Evolutionary conservation across 23 red algal species (phyloP).

Genomic region (Gracilariopsis chorda): DNA sequence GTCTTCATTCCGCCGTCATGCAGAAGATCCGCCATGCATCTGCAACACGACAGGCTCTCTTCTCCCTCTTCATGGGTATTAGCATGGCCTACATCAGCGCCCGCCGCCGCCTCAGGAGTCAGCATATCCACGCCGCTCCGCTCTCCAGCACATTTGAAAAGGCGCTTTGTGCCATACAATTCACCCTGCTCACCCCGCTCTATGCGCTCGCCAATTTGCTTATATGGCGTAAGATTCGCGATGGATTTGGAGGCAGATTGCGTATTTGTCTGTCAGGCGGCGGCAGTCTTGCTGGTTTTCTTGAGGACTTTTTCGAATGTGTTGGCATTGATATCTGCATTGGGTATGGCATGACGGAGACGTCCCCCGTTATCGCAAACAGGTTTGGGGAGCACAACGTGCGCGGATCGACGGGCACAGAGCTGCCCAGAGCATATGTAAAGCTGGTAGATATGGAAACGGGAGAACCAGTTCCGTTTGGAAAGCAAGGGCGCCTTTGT

Average conservation of each 20-base stretch:
- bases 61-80: conserved; percentile 48
- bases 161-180: neutral
- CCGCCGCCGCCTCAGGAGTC: conserved; percentile 29
- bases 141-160: neutral
- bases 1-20: conserved; percentile 69
- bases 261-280: conserved; percentile 81
- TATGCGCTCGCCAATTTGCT: conserved; percentile 58
- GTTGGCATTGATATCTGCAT: conserved; percentile 76
- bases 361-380: conserved; percentile 85
- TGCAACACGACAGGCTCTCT: conserved; percentile 13
- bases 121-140: conserved; percentile 10
- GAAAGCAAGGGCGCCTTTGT: conserved; percentile 67
- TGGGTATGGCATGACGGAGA: conserved; percentile 95
- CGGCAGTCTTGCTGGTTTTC: conserved; percentile 79
- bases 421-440: conserved; percentile 53
- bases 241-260: conserved; percentile 61
- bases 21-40: conserved; percentile 37
- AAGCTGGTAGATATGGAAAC: conserved; percentile 86
- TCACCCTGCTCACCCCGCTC: conserved; percentile 68
- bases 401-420: conserved; percentile 77
- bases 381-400: conserved; percentile 83
- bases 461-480: conserved; percentile 38
- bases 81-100: conserved; percentile 37
- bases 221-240: conserved; percentile 79
- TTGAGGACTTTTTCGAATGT: conserved; percentile 96